Base-by-base conservation (phyloP, 805 yeast genomes). In the Teunomyces barrocoloradensis region DNA sequence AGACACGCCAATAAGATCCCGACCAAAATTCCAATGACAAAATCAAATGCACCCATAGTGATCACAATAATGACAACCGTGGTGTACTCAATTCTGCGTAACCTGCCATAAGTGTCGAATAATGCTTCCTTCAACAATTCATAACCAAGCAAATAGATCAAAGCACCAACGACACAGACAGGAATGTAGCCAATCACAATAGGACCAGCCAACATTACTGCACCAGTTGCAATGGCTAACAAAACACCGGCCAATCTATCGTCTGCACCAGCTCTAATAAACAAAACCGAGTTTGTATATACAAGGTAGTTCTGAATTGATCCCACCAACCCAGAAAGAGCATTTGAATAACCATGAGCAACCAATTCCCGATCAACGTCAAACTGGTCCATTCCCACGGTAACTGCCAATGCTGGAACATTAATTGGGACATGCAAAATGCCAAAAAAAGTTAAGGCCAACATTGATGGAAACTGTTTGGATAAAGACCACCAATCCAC, bases 361-460 rank as follows among this genome's bases (percentile, higher is more conserved):
- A 92, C 85, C 48, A 94, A 77, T 67, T 94, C 99, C 49, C 91
- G 77, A 65, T 94, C 96, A 35, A 94, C 96, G 62, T 91, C 96
- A 54, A 87, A 81, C 47, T 84, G 84, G 64, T 87, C 94, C 78
- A 87, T 85, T 3, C 89, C 88, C 0, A 89, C 79, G 5, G 96
- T 86, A 13, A 91, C 94, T 0, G 98, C 97, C 41, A 94, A 74
- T 0, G 99, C 98, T 1, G 99, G 99, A 11, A 94, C 97, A 63
- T 94, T 94, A 50, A 94, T 94, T 3, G 99, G 99, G 9, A 94
- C 99, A 59, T 94, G 99, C 46, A 94, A 70, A 34, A 94, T 86
- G 10, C 99, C 99, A 60, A 94, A 94, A 62, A 94, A 94, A 0
- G 98, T 91, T 53, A 94, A 73, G 0, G 99, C 99, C 46, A 92